Percentiles rank a stretch among this genome's conserved stretches.
Conservation (phyloP, 2,329 filamentous ascomycete species). For the Aspergillus sp. region DNA sequence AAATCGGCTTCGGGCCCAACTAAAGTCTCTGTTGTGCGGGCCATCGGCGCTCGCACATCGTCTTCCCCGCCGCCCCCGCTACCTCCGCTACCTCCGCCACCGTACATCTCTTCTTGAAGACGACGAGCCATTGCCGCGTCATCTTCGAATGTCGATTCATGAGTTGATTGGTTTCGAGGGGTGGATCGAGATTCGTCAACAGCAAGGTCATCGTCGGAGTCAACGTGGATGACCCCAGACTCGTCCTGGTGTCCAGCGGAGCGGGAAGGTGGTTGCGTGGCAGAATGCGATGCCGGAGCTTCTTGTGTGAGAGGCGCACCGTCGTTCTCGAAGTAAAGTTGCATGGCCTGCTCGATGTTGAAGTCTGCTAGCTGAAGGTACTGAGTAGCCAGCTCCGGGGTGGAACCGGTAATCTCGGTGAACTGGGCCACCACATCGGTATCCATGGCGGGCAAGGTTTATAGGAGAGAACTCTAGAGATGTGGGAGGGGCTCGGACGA, state of each 20-base stretch:
- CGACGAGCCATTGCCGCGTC: conserved; percentile 91
- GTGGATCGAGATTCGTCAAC: conserved; percentile 35
- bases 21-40: conserved; percentile 84
- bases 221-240: conserved; percentile 67
- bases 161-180: conserved; percentile 33
- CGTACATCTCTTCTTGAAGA: conserved; percentile 88
- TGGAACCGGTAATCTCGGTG: conserved; percentile 74
- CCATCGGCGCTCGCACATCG: conserved; percentile 83
- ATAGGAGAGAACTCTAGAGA: neutral
- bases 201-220: conserved; percentile 68
- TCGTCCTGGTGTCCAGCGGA: conserved; percentile 50
- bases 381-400: conserved; percentile 69
- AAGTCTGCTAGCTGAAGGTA: conserved; percentile 84
- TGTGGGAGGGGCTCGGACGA: neutral
- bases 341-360: conserved; percentile 80
- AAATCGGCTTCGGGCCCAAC: conserved; percentile 66
- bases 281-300: conserved; percentile 35
- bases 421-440: conserved; percentile 72
- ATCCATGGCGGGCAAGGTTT: conserved; percentile 54
- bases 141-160: conserved; percentile 66
- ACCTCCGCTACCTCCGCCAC: conserved; percentile 49
- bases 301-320: conserved; percentile 59
- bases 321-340: conserved; percentile 86
- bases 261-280: conserved; percentile 23
- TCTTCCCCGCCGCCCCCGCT: conserved; percentile 52